Base-by-base conservation (phyloP, 1,139 yeast genomes). In the Pichia sp. region DNA sequence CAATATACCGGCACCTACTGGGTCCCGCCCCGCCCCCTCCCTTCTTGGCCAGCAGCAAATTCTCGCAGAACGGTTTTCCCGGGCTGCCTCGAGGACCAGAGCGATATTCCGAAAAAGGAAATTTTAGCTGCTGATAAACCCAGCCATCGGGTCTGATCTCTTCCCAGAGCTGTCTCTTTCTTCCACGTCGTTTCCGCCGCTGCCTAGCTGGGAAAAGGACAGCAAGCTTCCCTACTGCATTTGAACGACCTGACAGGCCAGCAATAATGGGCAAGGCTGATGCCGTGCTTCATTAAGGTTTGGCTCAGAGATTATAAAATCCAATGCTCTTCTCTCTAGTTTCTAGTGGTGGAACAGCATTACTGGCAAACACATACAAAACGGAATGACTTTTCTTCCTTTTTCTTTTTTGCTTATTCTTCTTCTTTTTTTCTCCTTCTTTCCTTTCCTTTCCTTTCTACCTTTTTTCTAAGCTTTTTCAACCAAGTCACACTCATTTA, bases 41-140 rank as follows among this genome's bases (percentile, higher is more conserved):
- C 8, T 6, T 25, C n/a, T n/a, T n/a, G n/a, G n/a, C 28, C 28
- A 9, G 28, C 28, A 25, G 28, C 9, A 25, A 25, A 25, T 25
- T 6, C n/a, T n/a, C n/a, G n/a, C 34, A 30, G 34, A 30, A n/a
- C 12, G 34, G 34, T 30, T 34, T n/a, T 30, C 18, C 18, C 37
- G 37, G 18, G 34, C 9, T 6, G 28, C 28, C 9, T 9, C 18
- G 37, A 34, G n/a, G 7, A 34, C 13, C 13, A 34, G 37, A 34
- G 7, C 19, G 28, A 25, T 25, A 9, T 25, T 25, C 42, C 42
- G 25, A 39, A 39, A 21, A 13, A 22, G 42, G 42, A 9, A 39
- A 39, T 39, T 37, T 19, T 9, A 22, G 42, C 25, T 21, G 26
- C 25, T 21, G 42, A 39, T 39, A 39, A 37, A 39, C 42, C 42